phyloP scores from a whole-genome alignment of 148 eudicot genomes.

The Camellia japonica region DNA sequence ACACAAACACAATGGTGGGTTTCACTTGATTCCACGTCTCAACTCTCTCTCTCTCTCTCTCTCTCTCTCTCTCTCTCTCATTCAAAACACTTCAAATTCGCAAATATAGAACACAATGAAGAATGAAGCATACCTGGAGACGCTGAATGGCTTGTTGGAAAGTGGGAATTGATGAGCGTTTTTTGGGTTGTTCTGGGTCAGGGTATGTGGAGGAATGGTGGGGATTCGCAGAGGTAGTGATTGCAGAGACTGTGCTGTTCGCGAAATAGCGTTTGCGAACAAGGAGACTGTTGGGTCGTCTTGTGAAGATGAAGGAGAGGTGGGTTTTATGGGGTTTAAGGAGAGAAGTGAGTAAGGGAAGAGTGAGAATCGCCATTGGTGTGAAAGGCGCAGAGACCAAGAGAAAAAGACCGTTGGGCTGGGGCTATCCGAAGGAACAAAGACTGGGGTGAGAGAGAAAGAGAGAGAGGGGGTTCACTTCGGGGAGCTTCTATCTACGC shows the following conservation, averaged over 20 bases:
- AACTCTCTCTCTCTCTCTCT: too few relatives aligned
- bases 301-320: constrained; percentile 33
- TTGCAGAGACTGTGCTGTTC: constrained; percentile 14
- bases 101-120: background rate
- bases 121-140: constrained; percentile 62
- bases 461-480: too few relatives aligned
- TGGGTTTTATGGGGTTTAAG: constrained; percentile 68
- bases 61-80: too few relatives aligned
- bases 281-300: constrained; percentile 16
- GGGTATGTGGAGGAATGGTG: constrained; percentile 20
- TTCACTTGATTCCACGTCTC: too few relatives aligned
- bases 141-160: constrained; percentile 98
- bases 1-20: too few relatives aligned
- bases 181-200: constrained; percentile 23
- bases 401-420: background rate
- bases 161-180: constrained; percentile 43
- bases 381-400: background rate
- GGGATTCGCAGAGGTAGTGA: constrained; percentile 22
- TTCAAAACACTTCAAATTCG: background rate
- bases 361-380: constrained; percentile 65
- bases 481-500: too few relatives aligned
- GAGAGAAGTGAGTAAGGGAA: constrained; percentile 63
- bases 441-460: too few relatives aligned
- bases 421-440: too few relatives aligned
- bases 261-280: constrained; percentile 34